These are phyloP conservation scores for Mikania micrantha DNA, from an alignment of 129 eudicot genomes.

Conservation along the genomic window DNA sequence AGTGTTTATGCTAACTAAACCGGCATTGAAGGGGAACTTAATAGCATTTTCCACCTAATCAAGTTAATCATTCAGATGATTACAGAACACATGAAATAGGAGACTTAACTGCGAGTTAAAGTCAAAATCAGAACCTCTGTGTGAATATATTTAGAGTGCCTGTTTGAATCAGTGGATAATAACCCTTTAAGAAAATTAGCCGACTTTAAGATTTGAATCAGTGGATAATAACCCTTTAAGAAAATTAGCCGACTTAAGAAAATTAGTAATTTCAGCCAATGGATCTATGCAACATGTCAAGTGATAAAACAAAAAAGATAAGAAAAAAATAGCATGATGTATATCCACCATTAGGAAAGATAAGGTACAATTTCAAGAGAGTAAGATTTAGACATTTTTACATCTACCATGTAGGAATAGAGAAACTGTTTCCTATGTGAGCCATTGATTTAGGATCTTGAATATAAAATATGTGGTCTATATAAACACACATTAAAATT, in stretches of 20 bases:
- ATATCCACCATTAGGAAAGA: too few species aligned
- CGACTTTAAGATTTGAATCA: constrained; percentile 32
- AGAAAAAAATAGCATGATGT: not conserved
- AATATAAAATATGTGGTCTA: too few species aligned
- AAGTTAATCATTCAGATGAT: not conserved
- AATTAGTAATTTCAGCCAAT: constrained; percentile 28
- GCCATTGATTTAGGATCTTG: too few species aligned
- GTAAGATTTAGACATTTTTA: too few species aligned
- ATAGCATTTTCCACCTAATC: constrained; percentile 56
- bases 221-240: constrained; percentile 36
- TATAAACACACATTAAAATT: too few species aligned
- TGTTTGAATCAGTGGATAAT: constrained; percentile 30
- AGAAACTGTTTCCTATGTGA: too few species aligned
- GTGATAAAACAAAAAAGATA: not conserved
- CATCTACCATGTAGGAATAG: too few species aligned
- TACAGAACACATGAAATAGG: not conserved
- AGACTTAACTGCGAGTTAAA: not conserved
- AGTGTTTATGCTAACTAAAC: constrained; percentile 56
- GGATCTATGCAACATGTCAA: constrained; percentile 40
- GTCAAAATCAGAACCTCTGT: constrained; percentile 45
- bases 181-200: constrained; percentile 32
- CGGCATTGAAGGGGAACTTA: constrained; percentile 46
- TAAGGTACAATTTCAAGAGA: too few species aligned
- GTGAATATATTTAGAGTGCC: constrained; percentile 21
- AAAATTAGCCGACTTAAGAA: too few species aligned